These are phyloP conservation scores for Pichia californica DNA, from an alignment of 805 yeast species.

Conservation along the genomic window DNA sequence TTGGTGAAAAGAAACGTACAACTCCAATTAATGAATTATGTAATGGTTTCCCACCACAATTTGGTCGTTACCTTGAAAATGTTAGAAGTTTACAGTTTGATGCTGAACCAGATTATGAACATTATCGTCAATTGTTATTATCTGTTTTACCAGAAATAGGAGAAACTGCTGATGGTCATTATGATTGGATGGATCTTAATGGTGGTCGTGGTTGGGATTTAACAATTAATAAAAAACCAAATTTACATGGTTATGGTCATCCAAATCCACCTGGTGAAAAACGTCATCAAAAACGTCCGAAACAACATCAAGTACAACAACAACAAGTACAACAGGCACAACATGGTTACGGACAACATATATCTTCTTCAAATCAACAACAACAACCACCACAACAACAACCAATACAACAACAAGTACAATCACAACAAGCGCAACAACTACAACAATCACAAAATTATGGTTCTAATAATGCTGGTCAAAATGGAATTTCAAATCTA, in stretches of 20 bases:
- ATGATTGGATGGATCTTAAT: slow-evolving; percentile 97
- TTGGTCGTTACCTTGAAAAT: slow-evolving; percentile 83
- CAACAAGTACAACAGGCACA: slow-evolving; percentile 13
- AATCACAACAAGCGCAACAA: slow-evolving; percentile 31
- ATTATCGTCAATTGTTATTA: slow-evolving; percentile 69
- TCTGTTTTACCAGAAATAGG: slow-evolving; percentile 69
- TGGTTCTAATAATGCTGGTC: slow-evolving; percentile 14
- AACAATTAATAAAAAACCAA: slow-evolving; percentile 82
- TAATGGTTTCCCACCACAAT: slow-evolving; percentile 84
- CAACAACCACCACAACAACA: slow-evolving; percentile 5
- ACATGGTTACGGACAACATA: slow-evolving; percentile 1
- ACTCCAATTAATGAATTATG: slow-evolving; percentile 84
- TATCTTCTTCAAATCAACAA: slow-evolving; percentile 3
- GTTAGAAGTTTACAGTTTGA: slow-evolving; percentile 89
- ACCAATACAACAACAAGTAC: slow-evolving; percentile 12
- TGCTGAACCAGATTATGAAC: slow-evolving; percentile 91
- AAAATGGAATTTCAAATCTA: slow-evolving; percentile 9
- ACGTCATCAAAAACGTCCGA: slow-evolving; percentile 35
- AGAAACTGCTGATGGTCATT: slow-evolving; percentile 76
- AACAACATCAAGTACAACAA: slow-evolving; percentile 22
- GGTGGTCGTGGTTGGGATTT: slow-evolving; percentile 97
- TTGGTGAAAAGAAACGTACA: slow-evolving; percentile 91
- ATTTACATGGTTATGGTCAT: slow-evolving; percentile 92
- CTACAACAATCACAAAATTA: slow-evolving; percentile 19
- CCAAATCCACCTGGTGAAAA: slow-evolving; percentile 73